Evolutionary conservation across 768 basidiomycete genomes (phyloP).

Genomic region (Kockovaella imperatae): DNA sequence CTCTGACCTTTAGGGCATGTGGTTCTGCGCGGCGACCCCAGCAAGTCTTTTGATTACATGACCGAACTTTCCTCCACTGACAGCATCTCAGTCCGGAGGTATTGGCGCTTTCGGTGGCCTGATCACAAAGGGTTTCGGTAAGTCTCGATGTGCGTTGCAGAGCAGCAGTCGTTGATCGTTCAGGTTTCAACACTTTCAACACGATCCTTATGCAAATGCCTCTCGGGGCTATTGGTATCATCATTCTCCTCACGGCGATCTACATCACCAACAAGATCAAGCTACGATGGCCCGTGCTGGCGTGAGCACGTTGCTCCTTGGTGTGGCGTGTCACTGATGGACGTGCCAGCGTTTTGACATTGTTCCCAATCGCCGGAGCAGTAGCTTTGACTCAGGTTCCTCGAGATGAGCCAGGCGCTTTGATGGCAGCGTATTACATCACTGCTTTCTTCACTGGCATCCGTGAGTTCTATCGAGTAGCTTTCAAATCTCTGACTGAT

Average conservation of each 20-base stretch:
- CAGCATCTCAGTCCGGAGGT: no score
- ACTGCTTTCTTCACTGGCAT: background rate
- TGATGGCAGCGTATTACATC: conserved; percentile 19
- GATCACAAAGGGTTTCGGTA: conserved; percentile 30
- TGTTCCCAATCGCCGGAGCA: conserved; percentile 41
- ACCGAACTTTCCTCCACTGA: no score
- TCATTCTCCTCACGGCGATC: conserved; percentile 22
- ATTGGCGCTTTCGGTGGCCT: conserved; percentile 39
- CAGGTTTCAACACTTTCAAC: conserved; percentile 32
- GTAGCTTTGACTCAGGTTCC: conserved; percentile 28
- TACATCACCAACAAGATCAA: conserved; percentile 38
- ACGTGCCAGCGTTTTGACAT: conserved; percentile 2
- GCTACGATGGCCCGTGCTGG: conserved; percentile 29
- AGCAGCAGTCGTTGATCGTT: conserved; percentile 19
- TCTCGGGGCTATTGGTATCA: conserved; percentile 34
- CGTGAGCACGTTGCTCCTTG: background rate
- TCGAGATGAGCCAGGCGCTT: conserved; percentile 18
- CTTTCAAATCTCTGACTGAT: background rate
- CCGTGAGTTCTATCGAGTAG: background rate
- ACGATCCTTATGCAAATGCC: conserved; percentile 41
- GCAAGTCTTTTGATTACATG: no score
- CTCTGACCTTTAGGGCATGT: no score
- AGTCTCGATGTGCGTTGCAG: background rate
- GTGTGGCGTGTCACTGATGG: background rate
- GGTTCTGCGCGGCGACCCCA: conserved; percentile 36